Evolutionary conservation across 2,329 filamentous ascomycete species (phyloP), one percentile per base, ranked within the genome.

Genomic region (Pseudogymnoascus sp.): DNA sequence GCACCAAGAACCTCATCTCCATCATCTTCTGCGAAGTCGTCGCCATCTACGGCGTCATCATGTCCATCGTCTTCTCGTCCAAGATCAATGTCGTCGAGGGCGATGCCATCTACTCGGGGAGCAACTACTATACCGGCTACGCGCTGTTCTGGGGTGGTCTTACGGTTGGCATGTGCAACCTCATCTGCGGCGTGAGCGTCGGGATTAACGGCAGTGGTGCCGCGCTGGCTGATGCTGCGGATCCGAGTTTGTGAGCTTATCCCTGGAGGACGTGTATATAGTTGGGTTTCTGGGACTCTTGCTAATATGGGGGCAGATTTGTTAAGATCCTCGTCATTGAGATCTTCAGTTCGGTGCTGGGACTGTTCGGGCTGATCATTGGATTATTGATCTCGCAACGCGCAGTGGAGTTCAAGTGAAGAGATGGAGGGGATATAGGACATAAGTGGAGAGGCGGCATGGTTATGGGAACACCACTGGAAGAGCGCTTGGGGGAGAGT

Each of bases 21-120:
- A 99, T 99, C 78, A 98, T 99, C 80, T 99, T 99, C 81, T 99
- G 95, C 82, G 95, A 99, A 80, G 95, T 99, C 74, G 95, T 99
- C 73, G 95, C 95, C 78, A 99, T 99, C 78, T 99, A 99, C 83
- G 96, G 96, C 73, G 93, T 99, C 79, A 99, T 99, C 80, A 99
- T 99, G 92, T 90, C 93, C 72, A 99, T 99, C 76, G 90, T 99
- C 73, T 98, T 98, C 81, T 96, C 93, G 51, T 85, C 93, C 67
- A 96, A 97, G 78, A 80, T 99, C 71, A 83, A 85, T 71, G 77
- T 83, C 64, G 83, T 95, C 31, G 74, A 81, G 48, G 83, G 83
- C 64, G 84, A 88, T 41, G 82, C 83, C 16, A 77, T 92, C 31
- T 90, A 89, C 79, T 89, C 89, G 11, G 86, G 84, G 62, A 86